These are phyloP conservation scores for Phytomonas francai DNA, from an alignment of 208 protist genomes.

Conservation along the genomic window DNA sequence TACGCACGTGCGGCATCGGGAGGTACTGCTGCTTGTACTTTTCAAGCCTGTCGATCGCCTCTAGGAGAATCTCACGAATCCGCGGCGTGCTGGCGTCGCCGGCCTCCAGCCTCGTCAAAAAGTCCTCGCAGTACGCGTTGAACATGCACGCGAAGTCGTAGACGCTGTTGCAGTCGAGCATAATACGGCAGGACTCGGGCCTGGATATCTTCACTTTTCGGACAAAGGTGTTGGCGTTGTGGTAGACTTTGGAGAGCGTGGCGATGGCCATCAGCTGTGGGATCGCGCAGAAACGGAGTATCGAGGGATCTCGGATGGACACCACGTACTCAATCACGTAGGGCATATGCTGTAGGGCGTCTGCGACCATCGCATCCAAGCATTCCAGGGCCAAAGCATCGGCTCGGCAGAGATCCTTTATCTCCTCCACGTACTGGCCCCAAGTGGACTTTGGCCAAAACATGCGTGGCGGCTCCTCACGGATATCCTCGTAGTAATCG, in stretches of 20 bases:
- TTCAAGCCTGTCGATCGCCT: slow-evolving; percentile 20
- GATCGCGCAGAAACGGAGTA: slow-evolving; percentile 96
- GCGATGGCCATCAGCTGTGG: slow-evolving; percentile 96
- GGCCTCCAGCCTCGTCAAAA: slow-evolving; percentile 23
- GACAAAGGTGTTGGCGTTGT: slow-evolving; percentile 91
- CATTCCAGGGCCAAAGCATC: slow-evolving; percentile 64
- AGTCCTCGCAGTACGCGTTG: slow-evolving; percentile 24
- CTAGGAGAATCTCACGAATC: slow-evolving; percentile 19
- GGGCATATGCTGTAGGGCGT: slow-evolving; percentile 89
- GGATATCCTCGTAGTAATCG: slow-evolving; percentile 95
- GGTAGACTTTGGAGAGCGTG: slow-evolving; percentile 90
- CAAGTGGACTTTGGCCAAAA: slow-evolving; percentile 93
- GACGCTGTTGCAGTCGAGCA: slow-evolving; percentile 34
- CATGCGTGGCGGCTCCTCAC: slow-evolving; percentile 80
- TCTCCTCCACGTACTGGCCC: slow-evolving; percentile 56
- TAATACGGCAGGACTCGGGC: slow-evolving; percentile 52
- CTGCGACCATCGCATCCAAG: slow-evolving; percentile 92
- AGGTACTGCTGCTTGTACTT: slow-evolving; percentile 18
- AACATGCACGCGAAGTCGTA: slow-evolving; percentile 31
- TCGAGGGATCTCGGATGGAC: slow-evolving; percentile 54
- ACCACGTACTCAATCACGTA: slow-evolving; percentile 86
- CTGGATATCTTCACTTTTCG: slow-evolving; percentile 92
- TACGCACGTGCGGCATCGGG: slow-evolving; percentile 25
- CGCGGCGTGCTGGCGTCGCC: slow-evolving; percentile 23
- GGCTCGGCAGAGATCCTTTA: slow-evolving; percentile 50